A percentile compares a stretch with the other conserved stretches of the same genome.
Conservation (phyloP, 768 basidiomycete species). For the Mycena belliarum region DNA sequence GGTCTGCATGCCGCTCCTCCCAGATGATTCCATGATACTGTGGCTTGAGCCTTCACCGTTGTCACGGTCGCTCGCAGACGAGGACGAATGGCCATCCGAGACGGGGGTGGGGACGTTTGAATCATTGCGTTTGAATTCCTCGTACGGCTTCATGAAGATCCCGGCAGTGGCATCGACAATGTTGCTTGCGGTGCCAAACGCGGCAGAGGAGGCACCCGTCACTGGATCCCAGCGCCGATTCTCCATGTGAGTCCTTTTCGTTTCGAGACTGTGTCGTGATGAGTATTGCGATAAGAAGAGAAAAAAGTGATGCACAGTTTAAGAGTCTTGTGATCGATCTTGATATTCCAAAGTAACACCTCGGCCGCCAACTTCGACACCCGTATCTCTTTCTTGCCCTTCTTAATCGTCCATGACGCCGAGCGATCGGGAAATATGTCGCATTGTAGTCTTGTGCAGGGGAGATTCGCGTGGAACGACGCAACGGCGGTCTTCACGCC, state of each 20-base stretch:
- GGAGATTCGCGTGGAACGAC: slow-evolving; percentile 14
- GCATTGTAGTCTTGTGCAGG: slow-evolving; percentile 9
- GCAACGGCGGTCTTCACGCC: slow-evolving; percentile 13
- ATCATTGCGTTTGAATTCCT: slow-evolving; percentile 7
- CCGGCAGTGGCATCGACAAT: slow-evolving; percentile 9
- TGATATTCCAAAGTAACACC: neutral
- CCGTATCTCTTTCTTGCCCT: slow-evolving; percentile 7
- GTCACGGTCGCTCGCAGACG: neutral
- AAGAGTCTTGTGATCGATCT: slow-evolving; percentile 1
- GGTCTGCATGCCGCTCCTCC: slow-evolving; percentile 6
- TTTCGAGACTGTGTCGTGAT: neutral
- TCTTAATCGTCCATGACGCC: slow-evolving; percentile 16
- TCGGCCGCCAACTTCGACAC: slow-evolving; percentile 19
- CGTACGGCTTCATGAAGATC: slow-evolving; percentile 12
- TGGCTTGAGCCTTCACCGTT: slow-evolving; percentile 14
- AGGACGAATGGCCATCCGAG: neutral
- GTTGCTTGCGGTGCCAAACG: neutral
- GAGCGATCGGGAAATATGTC: slow-evolving; percentile 11
- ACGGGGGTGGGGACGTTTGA: neutral
- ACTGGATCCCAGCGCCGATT: slow-evolving; percentile 20
- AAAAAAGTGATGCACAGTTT: neutral
- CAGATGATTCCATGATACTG: neutral
- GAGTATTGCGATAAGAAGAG: too few relatives aligned
- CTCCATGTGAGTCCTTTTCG: slow-evolving; percentile 9
- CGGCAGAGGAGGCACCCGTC: slow-evolving; percentile 7